These are phyloP conservation scores for Microbotryomycetes sp. DNA, from an alignment of 1,284 basidiomycete species.

Conservation along the genomic window DNA sequence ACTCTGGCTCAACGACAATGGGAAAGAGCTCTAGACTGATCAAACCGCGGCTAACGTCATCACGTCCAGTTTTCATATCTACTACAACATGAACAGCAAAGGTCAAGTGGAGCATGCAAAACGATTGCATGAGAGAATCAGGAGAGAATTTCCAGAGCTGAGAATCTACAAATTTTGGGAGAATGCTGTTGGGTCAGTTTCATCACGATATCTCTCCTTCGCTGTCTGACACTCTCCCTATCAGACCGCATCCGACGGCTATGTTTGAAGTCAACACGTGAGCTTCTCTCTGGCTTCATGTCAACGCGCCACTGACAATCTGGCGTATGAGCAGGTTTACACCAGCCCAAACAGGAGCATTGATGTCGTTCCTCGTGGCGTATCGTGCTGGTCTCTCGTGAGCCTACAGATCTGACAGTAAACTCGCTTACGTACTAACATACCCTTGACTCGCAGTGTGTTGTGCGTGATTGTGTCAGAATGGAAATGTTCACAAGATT, in stretches of 20 bases:
- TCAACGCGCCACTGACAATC: not conserved
- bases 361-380: slow-evolving; percentile 59
- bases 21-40: not conserved
- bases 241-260: slow-evolving; percentile 47
- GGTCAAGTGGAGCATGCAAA: slow-evolving; percentile 51
- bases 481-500: not conserved
- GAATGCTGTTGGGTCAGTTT: slow-evolving; percentile 51
- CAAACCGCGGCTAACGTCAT: slow-evolving; percentile 47
- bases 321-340: slow-evolving; percentile 46
- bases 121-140: slow-evolving; percentile 58
- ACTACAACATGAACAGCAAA: slow-evolving; percentile 54
- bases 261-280: slow-evolving; percentile 61
- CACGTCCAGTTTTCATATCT: slow-evolving; percentile 42
- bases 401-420: too few relatives aligned
- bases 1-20: slow-evolving; percentile 5
- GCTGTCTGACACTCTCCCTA: not conserved
- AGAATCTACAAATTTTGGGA: slow-evolving; percentile 59
- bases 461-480: not conserved
- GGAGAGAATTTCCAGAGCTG: slow-evolving; percentile 63
- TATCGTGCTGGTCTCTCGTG: slow-evolving; percentile 62
- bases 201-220: not conserved
- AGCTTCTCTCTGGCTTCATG: not conserved
- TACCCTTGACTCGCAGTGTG: not conserved
- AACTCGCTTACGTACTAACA: too few relatives aligned
- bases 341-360: slow-evolving; percentile 58